These are phyloP conservation scores for Camelina neglecta DNA, from an alignment of 345 rosid species.

Conservation along the genomic window DNA sequence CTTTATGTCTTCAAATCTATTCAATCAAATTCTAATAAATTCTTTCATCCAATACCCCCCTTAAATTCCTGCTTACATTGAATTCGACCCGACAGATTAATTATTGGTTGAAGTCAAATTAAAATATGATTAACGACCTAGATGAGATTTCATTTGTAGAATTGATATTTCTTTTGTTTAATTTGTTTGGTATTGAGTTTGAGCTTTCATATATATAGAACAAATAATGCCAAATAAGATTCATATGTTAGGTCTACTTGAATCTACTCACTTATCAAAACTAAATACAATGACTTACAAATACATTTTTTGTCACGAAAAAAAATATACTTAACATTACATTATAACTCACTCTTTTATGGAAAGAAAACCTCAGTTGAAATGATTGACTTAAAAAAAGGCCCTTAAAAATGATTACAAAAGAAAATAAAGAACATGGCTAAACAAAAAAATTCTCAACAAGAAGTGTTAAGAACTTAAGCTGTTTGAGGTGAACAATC, in stretches of 20 bases:
- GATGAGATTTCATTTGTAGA: background rate
- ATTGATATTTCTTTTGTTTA: background rate
- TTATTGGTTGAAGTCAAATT: background rate
- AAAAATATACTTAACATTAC: background rate
- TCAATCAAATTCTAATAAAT: too few relatives aligned
- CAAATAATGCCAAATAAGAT: background rate
- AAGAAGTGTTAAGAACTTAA: slow-evolving; percentile 28
- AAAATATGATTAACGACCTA: background rate
- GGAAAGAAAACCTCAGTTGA: background rate
- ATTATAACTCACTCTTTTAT: background rate
- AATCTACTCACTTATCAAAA: slow-evolving; percentile 4
- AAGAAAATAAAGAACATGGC: slow-evolving; percentile 17
- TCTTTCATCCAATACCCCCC: too few relatives aligned
- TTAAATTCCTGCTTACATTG: too few relatives aligned
- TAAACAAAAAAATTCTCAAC: slow-evolving; percentile 25
- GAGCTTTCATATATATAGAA: background rate
- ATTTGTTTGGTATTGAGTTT: background rate
- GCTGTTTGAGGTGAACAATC: slow-evolving; percentile 29
- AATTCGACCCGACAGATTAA: too few relatives aligned
- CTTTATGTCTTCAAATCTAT: too few relatives aligned
- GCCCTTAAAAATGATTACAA: background rate
- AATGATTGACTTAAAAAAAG: background rate
- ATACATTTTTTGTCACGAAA: background rate
- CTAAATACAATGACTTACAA: background rate
- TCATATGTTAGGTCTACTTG: background rate